These are phyloP conservation scores for Pseudotsuga menziesii DNA, from an alignment of 75 land plant species.

Conservation along the genomic window DNA sequence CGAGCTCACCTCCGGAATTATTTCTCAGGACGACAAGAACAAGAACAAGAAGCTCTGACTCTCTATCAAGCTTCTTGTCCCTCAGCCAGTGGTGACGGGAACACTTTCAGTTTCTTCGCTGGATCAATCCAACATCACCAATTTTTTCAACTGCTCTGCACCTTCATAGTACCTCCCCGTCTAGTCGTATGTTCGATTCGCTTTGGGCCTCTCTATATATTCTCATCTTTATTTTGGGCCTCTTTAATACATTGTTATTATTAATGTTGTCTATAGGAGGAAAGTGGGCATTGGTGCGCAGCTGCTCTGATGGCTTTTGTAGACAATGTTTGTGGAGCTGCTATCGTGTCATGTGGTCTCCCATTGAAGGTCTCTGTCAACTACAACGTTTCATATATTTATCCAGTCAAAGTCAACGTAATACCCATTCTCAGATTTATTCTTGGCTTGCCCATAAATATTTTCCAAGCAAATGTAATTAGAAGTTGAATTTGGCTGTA, in stretches of 20 bases:
- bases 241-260: no score
- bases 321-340: constrained; percentile 21
- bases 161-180: constrained; percentile 2
- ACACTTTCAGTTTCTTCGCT: no score
- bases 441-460: neutral
- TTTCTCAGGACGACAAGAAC: no score
- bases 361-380: constrained; percentile 19
- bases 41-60: no score
- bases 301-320: constrained; percentile 23
- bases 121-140: no score
- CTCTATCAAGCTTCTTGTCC: no score
- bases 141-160: neutral
- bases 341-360: constrained; percentile 7
- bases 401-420: constrained; percentile 12
- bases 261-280: constrained; percentile 8
- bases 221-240: no score
- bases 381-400: constrained; percentile 20
- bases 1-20: no score
- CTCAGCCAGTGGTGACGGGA: no score
- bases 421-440: neutral
- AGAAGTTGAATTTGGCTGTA: neutral
- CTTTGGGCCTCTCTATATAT: neutral
- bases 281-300: constrained; percentile 23
- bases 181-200: constrained; percentile 3
- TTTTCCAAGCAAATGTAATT: neutral